phyloP scores from a whole-genome alignment of 257 asterid genomes.

The Handroanthus guayacan region DNA sequence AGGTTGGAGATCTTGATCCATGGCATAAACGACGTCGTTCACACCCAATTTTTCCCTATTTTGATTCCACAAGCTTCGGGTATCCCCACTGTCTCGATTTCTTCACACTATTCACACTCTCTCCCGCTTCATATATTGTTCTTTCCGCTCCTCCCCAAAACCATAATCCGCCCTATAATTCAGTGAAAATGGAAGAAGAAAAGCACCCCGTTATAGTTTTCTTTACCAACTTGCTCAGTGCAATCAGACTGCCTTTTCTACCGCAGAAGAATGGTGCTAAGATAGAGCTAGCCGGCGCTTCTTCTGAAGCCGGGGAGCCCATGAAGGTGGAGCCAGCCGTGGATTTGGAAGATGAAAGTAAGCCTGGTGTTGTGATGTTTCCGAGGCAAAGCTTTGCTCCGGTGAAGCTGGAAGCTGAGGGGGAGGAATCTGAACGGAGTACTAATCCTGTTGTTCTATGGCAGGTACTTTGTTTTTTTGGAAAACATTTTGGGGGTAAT shows the following conservation, averaged over 20 bases:
- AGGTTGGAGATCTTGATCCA: not conserved
- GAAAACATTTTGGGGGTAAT: too few relatives aligned
- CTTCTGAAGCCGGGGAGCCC: constrained; percentile 39
- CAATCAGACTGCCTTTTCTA: constrained; percentile 57
- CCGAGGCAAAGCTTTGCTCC: constrained; percentile 51
- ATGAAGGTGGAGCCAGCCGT: constrained; percentile 17
- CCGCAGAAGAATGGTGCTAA: constrained; percentile 32
- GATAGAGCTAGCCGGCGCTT: constrained; percentile 29
- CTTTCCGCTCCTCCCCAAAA: constrained; percentile 35
- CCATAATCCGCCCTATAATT: constrained; percentile 18
- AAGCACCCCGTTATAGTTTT: constrained; percentile 59
- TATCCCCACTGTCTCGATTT: not conserved
- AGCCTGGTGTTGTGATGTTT: constrained; percentile 45
- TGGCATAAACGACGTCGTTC: constrained; percentile 30
- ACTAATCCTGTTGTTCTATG: constrained; percentile 67
- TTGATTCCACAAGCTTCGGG: constrained; percentile 39
- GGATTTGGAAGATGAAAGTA: constrained; percentile 33
- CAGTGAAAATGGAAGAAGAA: constrained; percentile 38
- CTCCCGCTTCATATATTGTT: constrained; percentile 10
- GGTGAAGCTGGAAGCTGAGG: constrained; percentile 62
- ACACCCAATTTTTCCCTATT: not conserved
- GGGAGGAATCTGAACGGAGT: constrained; percentile 53
- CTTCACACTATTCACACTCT: not conserved
- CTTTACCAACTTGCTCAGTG: constrained; percentile 50
- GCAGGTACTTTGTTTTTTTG: constrained; percentile 76